Evolutionary conservation across 75 land plant species (phyloP).

Genomic region (Sequoia sempervirens): DNA sequence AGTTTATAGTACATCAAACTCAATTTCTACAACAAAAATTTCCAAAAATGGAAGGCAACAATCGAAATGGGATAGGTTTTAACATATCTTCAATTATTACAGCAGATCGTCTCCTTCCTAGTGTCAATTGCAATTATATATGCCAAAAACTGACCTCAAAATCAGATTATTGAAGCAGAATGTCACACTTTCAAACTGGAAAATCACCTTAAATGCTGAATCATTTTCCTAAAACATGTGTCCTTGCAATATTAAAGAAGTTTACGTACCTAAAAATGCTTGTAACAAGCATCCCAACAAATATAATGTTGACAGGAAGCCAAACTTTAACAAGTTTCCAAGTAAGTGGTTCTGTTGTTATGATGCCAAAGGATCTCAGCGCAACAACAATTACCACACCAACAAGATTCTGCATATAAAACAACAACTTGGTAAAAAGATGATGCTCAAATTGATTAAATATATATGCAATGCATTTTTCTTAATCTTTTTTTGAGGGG

Average conservation of each 20-base stretch:
- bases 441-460: neutral
- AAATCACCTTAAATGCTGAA: neutral
- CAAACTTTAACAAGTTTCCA: conserved; percentile 87
- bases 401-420: conserved; percentile 75
- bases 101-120: neutral
- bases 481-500: neutral
- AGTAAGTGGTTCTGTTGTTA: conserved; percentile 85
- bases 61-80: neutral
- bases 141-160: neutral
- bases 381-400: conserved; percentile 57
- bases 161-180: neutral
- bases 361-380: conserved; percentile 57
- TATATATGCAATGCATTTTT: neutral
- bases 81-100: neutral
- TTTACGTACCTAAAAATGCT: conserved; percentile 89
- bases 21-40: neutral
- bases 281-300: conserved; percentile 97
- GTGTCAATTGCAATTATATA: neutral
- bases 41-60: neutral
- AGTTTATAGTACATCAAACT: neutral
- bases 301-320: conserved; percentile 93
- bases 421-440: neutral
- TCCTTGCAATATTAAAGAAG: conserved; percentile 5
- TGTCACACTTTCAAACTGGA: neutral
- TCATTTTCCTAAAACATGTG: neutral